A percentile compares a stretch with the other conserved stretches of the same genome.
These are phyloP conservation scores for Euphorbia schlechtendalii DNA, from an alignment of 441 rosid species.

Conservation along the genomic window DNA sequence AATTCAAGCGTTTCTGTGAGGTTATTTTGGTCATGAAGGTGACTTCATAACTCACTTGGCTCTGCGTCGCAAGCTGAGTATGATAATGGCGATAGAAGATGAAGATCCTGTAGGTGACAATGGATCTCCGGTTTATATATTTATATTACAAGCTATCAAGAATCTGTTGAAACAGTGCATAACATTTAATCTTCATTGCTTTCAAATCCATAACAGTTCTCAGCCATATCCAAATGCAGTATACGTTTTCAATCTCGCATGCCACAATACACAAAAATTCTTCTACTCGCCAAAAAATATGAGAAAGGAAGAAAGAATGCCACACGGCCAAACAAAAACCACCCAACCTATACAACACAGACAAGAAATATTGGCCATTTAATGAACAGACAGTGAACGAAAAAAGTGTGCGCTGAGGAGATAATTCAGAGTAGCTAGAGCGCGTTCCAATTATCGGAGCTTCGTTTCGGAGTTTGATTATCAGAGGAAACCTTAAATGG, in stretches of 20 bases:
- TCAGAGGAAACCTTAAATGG: conserved; percentile 83
- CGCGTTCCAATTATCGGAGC: conserved; percentile 55
- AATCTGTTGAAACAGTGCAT: conserved; percentile 30
- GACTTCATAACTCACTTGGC: neutral
- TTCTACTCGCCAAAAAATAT: neutral
- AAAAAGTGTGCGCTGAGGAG: neutral
- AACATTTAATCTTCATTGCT: neutral
- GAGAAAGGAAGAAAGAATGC: neutral
- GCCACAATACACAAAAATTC: neutral
- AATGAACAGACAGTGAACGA: conserved; percentile 16
- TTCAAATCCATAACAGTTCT: neutral
- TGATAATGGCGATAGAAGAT: conserved; percentile 6
- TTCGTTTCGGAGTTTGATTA: conserved; percentile 47
- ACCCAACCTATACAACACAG: conserved; percentile 26
- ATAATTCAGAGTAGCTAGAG: conserved; percentile 32
- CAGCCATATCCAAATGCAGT: neutral
- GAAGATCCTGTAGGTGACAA: conserved; percentile 25
- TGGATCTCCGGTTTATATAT: conserved; percentile 56
- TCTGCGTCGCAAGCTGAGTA: neutral
- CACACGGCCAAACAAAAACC: conserved; percentile 15
- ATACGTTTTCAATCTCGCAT: neutral
- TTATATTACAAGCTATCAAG: too few relatives aligned
- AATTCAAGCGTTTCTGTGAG: neutral
- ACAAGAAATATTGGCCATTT: conserved; percentile 5
- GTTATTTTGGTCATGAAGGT: neutral